Evolutionary conservation across 495 filamentous ascomycete genomes (phyloP).

Genomic region (Talaromyces proteolyticus): DNA sequence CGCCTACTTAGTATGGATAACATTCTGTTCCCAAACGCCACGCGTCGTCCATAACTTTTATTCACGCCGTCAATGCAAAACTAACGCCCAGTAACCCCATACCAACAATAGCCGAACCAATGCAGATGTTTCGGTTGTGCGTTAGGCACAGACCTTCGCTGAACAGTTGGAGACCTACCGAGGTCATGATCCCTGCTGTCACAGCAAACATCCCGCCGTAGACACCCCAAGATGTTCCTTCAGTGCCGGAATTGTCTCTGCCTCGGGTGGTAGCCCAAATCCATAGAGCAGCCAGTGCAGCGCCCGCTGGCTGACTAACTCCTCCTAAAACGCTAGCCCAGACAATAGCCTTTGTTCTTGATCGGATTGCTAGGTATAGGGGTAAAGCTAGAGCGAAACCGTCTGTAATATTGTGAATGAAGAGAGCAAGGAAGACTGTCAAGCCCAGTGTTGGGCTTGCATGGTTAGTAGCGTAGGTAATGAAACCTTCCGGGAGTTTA

Average conservation of each 20-base stretch:
- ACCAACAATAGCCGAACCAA: conserved; percentile 78
- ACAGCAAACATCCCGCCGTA: conserved; percentile 88
- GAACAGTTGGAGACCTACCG: conserved; percentile 84
- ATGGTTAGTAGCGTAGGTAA: conserved; percentile 97
- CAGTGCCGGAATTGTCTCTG: conserved; percentile 35
- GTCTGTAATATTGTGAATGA: conserved; percentile 97
- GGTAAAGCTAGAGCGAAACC: conserved; percentile 93
- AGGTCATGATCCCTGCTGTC: conserved; percentile 92
- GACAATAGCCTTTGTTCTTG: conserved; percentile 69
- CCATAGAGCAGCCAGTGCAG: conserved; percentile 78
- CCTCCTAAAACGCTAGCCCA: conserved; percentile 83
- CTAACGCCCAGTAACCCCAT: conserved; percentile 87
- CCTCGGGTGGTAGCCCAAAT: conserved; percentile 54
- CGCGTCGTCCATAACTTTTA: not conserved
- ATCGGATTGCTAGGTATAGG: conserved; percentile 78
- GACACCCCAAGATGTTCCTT: conserved; percentile 56
- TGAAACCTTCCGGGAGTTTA: conserved; percentile 97
- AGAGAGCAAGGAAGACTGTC: conserved; percentile 89
- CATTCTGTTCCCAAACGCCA: not conserved
- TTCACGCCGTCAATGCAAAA: conserved; percentile 68
- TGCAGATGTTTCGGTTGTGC: conserved; percentile 73
- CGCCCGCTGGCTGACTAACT: conserved; percentile 79
- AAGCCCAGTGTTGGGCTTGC: conserved; percentile 83
- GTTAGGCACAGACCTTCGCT: conserved; percentile 76
- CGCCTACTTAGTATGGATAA: not conserved